These are phyloP conservation scores for Linnemannia hyalina DNA, from an alignment of 192 early-diverging fungal genomes.

Conservation along the genomic window DNA sequence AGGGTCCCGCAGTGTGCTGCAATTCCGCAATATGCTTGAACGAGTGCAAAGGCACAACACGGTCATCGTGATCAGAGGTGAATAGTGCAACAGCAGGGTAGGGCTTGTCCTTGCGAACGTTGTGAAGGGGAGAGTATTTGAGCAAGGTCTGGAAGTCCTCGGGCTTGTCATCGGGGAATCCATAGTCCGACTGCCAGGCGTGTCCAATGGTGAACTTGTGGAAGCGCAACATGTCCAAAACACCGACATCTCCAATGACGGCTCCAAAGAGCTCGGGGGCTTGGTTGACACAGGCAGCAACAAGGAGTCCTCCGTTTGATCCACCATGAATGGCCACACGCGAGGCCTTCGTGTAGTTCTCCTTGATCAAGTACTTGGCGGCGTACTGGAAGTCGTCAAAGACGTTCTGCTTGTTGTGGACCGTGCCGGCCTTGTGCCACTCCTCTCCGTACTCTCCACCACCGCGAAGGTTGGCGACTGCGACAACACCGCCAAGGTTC, in stretches of 20 bases:
- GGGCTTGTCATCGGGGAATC: constrained; percentile 70
- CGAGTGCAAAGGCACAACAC: constrained; percentile 78
- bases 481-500: constrained; percentile 70
- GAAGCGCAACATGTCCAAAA: constrained; percentile 80
- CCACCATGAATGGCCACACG: constrained; percentile 75
- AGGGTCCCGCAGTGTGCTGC: constrained; percentile 63
- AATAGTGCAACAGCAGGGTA: constrained; percentile 74
- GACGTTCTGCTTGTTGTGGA: constrained; percentile 78
- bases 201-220: constrained; percentile 86
- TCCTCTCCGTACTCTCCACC: constrained; percentile 74
- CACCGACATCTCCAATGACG: constrained; percentile 76
- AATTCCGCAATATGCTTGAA: constrained; percentile 74
- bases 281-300: constrained; percentile 80
- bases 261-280: constrained; percentile 79
- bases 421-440: constrained; percentile 66
- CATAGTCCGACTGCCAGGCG: constrained; percentile 78
- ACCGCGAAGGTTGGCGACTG: constrained; percentile 78
- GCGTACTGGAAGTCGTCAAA: constrained; percentile 85
- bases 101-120: constrained; percentile 59
- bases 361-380: constrained; percentile 69
- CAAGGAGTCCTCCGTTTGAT: constrained; percentile 80
- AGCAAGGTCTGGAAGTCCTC: constrained; percentile 74
- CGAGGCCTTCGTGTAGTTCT: constrained; percentile 68
- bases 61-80: constrained; percentile 80
- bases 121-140: constrained; percentile 80